Evolutionary conservation across 306 rosid genomes (phyloP), one percentile per base, ranked within the genome.

Genomic region (Oemleria cerasiformis): DNA sequence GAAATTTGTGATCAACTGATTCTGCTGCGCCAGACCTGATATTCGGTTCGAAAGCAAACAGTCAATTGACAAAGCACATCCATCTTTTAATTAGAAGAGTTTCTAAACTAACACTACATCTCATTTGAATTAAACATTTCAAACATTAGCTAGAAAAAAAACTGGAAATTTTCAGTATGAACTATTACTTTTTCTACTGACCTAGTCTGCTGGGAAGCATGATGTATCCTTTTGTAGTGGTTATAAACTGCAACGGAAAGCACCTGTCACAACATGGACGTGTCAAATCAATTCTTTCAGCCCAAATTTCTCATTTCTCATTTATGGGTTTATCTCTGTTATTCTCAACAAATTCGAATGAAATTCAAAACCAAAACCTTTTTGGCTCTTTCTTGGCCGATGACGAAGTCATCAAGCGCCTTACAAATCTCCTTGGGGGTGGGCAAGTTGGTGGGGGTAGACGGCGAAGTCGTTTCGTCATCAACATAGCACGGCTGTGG

Each of bases 221-320:
- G 81, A 57, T 76, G 70, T 75, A 88, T 57, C 84, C 95, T 79
- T 75, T 75, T 84, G 70, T 88, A 86, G 81, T 88, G 95, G 72
- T 88, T 88, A 82, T 86, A 88, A 65, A 88, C 95, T 42, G 95
- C 95, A 51, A 88, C 95, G 6, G 95, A 86, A 77, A 88, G 91
- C 78, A 86, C 89, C 89, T 88, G 86, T 51, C 50, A 66, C 67
- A 43, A 15, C 5, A 25, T 25, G 30, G 63, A 50, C 51, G 75
- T 15, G 30, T 44, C 51, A 17, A 51, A 51, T 51, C 25, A n/a
- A 16, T 17, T 47, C 51, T 47, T 47, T 47, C 17, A 47, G 1
- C 15, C 15, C 15, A 25, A 47, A 17, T 14, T 47, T 14, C 12
- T 47, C 51, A 47, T 47, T 11, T 47, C 30, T 5, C 51, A 47